Percentiles rank a stretch among this genome's conserved stretches.
Conservation (phyloP, 2,329 filamentous ascomycete genomes). For the Zymoseptoria crescenta region DNA sequence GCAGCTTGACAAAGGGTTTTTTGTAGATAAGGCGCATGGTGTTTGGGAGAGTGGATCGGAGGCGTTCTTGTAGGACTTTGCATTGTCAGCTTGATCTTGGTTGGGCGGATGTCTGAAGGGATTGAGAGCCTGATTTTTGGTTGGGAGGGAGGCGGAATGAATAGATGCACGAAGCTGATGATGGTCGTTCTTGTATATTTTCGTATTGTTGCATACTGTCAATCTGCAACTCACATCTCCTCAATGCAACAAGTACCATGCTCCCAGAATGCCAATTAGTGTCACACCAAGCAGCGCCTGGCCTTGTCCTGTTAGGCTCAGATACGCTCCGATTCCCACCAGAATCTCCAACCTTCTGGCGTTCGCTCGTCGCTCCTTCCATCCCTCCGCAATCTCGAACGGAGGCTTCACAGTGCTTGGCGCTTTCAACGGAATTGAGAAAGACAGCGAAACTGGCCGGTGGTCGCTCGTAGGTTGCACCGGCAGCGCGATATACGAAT, state of each 20-base stretch:
- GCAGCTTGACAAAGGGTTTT: conserved; percentile 44
- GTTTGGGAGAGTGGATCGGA: conserved; percentile 12
- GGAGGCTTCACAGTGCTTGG: conserved; percentile 37
- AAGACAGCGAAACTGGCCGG: conserved; percentile 67
- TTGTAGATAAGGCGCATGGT: conserved; percentile 33
- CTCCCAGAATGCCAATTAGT: conserved; percentile 25
- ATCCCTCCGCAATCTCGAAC: conserved; percentile 50
- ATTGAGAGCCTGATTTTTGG: background rate
- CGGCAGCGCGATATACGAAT: conserved; percentile 66
- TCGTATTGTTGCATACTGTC: background rate
- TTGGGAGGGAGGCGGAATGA: background rate
- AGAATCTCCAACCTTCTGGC: conserved; percentile 53
- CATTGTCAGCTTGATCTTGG: background rate
- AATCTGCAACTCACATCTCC: background rate
- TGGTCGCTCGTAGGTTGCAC: conserved; percentile 81
- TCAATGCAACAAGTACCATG: conserved; percentile 17
- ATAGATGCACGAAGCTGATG: background rate
- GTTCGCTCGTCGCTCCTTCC: conserved; percentile 45
- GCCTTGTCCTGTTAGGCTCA: conserved; percentile 43
- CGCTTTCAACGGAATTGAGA: conserved; percentile 49
- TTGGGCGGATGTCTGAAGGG: background rate
- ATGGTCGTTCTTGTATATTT: background rate
- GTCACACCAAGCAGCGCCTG: conserved; percentile 31
- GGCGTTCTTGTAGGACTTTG: conserved; percentile 16
- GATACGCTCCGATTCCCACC: conserved; percentile 51